phyloP scores from a whole-genome alignment of 1,139 yeast genomes.

The Pichia sp. region DNA sequence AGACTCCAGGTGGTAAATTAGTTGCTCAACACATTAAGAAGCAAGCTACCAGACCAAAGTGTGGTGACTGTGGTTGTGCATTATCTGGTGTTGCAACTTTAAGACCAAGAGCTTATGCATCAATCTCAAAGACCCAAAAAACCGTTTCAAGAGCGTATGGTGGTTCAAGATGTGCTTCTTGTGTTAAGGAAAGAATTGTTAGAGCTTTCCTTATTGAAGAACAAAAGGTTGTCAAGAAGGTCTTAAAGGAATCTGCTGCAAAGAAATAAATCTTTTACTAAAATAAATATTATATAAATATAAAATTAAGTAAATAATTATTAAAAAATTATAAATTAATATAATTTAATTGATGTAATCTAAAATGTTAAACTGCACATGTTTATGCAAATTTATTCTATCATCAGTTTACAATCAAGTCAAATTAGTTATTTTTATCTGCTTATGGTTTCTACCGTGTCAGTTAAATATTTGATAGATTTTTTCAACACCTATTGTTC shows the following conservation, averaged over 20 bases:
- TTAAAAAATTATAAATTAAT: background rate
- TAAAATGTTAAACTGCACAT: no score
- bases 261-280: constrained; percentile 42
- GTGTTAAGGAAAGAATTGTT: constrained; percentile 97
- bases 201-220: constrained; percentile 99
- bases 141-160: constrained; percentile 99
- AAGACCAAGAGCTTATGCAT: constrained; percentile 97
- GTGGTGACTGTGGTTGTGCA: constrained; percentile 96
- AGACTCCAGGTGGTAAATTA: constrained; percentile 99
- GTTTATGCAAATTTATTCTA: no score
- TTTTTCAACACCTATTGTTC: no score
- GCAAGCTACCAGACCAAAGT: constrained; percentile 91
- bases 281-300: background rate
- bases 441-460: no score
- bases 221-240: constrained; percentile 99
- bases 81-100: constrained; percentile 89
- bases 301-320: background rate
- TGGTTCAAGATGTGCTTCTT: constrained; percentile 97
- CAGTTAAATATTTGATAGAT: no score
- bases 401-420: no score
- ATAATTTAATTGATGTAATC: background rate
- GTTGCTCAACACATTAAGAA: constrained; percentile 97
- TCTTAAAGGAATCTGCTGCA: constrained; percentile 89
- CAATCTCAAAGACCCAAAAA: constrained; percentile 92
- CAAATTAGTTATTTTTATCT: no score